Base-by-base conservation (phyloP, 768 basidiomycete species). In the Xerocomellus dryophilus region DNA sequence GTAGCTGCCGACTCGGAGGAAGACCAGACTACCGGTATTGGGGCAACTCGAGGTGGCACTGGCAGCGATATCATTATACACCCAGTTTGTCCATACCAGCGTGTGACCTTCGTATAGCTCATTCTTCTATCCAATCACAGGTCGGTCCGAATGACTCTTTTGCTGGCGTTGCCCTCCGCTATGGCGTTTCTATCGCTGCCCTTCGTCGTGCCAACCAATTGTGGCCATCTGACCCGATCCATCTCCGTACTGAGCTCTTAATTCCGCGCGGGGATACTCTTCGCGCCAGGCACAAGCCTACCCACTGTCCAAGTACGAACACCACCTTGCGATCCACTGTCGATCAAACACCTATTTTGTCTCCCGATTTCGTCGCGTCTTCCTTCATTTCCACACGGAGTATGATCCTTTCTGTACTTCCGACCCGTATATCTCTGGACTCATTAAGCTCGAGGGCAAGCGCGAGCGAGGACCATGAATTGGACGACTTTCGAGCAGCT, bases 161-260 rank as follows among this genome's bases (percentile, higher is more conserved):
- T 29, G 82, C 93, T 15, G 88, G 92, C 25, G 86, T 98, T 12
- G 85, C 96, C 0, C 76, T 98, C 45, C 91, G 86, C 62, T 97
- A 98, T 68, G 92, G 91, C 2, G 86, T 96, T 50, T 81, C 86
- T 17, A 76, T 97, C 49, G 80, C 90, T 25, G 86, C 88, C 14
- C 79, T 99, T 12, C 86, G 95, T 44, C 79, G 85, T 61, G 85
- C 86, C 44, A 99, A 99, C 70, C 91, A 94, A 59, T 76, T 99
- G 8, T 99, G 97, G 97, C 70, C 92, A 7, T 88, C 90, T 7
- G 97, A 98, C 67, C 81, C 92, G 1, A 89, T 99, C 43, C 92
- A 96, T 71, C 80, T 94, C 32, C 88, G 95, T 27, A 84, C 84
- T 43, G 76, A 83, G 7, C 81, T 97, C 34, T 85, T 89, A 63